A percentile compares a stretch with the other conserved stretches of the same genome.
Conservation (phyloP, 2,329 filamentous ascomycete genomes). For the Fusarium phyllophilum region DNA sequence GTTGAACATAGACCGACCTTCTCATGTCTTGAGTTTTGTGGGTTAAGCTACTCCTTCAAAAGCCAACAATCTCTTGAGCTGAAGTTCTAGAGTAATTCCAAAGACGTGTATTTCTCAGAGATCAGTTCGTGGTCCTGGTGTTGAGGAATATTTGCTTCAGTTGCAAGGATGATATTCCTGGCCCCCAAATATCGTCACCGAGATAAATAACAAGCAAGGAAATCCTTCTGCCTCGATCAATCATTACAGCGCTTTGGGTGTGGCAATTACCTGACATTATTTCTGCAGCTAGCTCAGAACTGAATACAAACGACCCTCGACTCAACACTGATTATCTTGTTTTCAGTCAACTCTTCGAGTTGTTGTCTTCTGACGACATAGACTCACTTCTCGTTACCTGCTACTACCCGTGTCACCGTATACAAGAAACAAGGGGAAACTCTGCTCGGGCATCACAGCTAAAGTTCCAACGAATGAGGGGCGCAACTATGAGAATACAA, state of each 20-base stretch:
- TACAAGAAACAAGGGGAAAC: background rate
- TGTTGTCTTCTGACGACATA: background rate
- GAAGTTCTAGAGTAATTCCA: background rate
- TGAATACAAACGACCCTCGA: background rate
- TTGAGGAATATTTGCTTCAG: background rate
- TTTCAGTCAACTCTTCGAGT: background rate
- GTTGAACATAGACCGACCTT: background rate
- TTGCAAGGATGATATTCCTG: background rate
- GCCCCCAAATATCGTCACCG: background rate
- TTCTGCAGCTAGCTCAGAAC: background rate
- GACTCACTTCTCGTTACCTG: background rate
- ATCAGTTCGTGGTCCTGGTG: background rate
- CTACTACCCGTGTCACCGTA: background rate
- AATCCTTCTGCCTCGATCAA: background rate
- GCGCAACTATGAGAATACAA: background rate
- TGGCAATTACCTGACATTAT: background rate
- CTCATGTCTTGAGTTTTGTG: background rate
- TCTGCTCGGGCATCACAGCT: too few relatives aligned
- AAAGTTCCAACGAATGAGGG: background rate
- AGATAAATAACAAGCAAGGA: background rate
- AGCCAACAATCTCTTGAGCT: background rate
- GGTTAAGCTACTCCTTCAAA: background rate
- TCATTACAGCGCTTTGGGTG: too few relatives aligned
- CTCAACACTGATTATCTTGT: background rate
- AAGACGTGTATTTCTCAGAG: background rate